Percentiles rank a stretch among this genome's conserved stretches.
phyloP scores from a whole-genome alignment of 306 rosid genomes.

The Corylus avellana region DNA sequence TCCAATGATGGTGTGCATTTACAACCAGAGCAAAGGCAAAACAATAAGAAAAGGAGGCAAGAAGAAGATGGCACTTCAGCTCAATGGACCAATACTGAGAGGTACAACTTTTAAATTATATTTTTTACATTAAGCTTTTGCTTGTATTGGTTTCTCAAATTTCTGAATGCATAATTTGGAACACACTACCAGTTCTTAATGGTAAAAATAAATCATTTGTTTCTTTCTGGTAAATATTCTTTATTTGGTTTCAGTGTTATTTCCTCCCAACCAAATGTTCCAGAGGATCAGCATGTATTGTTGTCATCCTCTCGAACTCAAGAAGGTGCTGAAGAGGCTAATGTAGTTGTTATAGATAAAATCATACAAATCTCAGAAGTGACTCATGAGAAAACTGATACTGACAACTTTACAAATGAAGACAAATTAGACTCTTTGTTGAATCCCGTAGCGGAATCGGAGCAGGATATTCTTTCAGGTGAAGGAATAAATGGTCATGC shows the following conservation, averaged over 20 bases:
- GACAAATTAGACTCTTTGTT: slow-evolving; percentile 27
- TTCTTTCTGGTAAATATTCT: not conserved
- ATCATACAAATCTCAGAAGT: slow-evolving; percentile 64
- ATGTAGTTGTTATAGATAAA: slow-evolving; percentile 58
- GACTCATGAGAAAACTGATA: slow-evolving; percentile 47
- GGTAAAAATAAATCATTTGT: slow-evolving; percentile 6
- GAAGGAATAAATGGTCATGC: slow-evolving; percentile 30
- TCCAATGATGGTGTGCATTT: slow-evolving; percentile 32
- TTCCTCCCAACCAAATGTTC: slow-evolving; percentile 38
- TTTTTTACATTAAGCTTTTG: slow-evolving; percentile 14
- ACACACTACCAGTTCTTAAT: slow-evolving; percentile 2
- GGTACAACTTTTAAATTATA: slow-evolving; percentile 39
- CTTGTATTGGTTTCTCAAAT: not conserved
- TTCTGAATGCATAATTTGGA: slow-evolving; percentile 5
- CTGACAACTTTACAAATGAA: slow-evolving; percentile 25
- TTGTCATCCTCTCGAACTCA: slow-evolving; percentile 41
- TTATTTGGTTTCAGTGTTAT: slow-evolving; percentile 49
- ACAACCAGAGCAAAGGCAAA: slow-evolving; percentile 34
- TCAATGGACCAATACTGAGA: slow-evolving; percentile 34
- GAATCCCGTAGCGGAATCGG: slow-evolving; percentile 28
- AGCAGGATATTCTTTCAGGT: slow-evolving; percentile 20
- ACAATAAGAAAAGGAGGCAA: slow-evolving; percentile 67
- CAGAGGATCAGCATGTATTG: slow-evolving; percentile 38
- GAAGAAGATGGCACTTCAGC: slow-evolving; percentile 31
- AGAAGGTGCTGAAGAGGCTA: slow-evolving; percentile 52